Conservation (phyloP, 1,284 basidiomycete genomes). For the Cutaneotrichosporon curvatum region DNA sequence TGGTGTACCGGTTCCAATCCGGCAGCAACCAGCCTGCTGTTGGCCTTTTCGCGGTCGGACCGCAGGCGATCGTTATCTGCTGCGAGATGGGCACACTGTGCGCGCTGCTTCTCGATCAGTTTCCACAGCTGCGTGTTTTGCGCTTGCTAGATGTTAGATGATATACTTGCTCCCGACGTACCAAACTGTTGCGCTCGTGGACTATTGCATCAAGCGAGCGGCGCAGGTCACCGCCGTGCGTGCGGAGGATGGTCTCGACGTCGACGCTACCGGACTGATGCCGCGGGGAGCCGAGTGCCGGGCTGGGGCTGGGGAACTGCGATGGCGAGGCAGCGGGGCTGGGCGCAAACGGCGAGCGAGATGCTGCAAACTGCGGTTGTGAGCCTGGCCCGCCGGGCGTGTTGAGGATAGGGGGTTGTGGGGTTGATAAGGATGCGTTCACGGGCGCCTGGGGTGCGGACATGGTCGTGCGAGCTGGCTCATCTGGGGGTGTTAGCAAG, state of each 20-base stretch:
- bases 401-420: constrained; percentile 8
- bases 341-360: background rate
- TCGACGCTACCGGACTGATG: constrained; percentile 23
- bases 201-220: constrained; percentile 67
- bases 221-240: constrained; percentile 43
- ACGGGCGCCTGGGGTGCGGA: constrained; percentile 1
- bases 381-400: constrained; percentile 3
- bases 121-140: constrained; percentile 89
- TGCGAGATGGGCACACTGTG: constrained; percentile 34
- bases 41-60: constrained; percentile 60
- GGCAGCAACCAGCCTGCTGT: constrained; percentile 24
- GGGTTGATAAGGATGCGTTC: too few relatives aligned
- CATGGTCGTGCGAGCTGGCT: constrained; percentile 3
- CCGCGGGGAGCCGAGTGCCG: constrained; percentile 23
- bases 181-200: constrained; percentile 65
- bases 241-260: constrained; percentile 26
- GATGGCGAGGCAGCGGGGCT: constrained; percentile 8
- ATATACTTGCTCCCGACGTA: constrained; percentile 4
- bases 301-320: constrained; percentile 4
- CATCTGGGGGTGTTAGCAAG: too few relatives aligned
- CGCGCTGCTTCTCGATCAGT: constrained; percentile 72
- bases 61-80: constrained; percentile 60
- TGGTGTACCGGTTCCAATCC: constrained; percentile 28
- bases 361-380: too few relatives aligned
- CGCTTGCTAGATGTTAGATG: constrained; percentile 46